Evolutionary conservation across 2,329 filamentous ascomycete genomes (phyloP).

Genomic region (Hypoxylon sp.): DNA sequence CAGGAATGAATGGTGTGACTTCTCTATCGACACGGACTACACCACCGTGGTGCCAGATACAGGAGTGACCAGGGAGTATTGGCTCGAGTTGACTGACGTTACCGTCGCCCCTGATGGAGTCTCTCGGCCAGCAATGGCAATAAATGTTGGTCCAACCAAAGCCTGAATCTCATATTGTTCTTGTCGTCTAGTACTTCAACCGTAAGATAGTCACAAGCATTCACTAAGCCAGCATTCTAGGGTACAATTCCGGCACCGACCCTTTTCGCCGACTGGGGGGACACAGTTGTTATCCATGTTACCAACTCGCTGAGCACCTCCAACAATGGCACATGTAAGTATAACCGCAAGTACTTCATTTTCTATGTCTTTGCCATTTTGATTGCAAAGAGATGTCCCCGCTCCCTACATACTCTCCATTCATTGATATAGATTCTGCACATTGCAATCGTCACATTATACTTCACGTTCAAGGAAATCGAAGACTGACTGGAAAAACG

Average conservation of each 20-base stretch:
- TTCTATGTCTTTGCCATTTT: background rate
- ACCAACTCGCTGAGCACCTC: constrained; percentile 63
- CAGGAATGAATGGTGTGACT: constrained; percentile 58
- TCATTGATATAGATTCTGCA: background rate
- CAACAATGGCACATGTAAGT: constrained; percentile 69
- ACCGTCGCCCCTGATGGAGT: constrained; percentile 59
- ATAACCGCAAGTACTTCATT: background rate
- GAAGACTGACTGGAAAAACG: constrained; percentile 16
- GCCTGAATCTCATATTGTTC: background rate
- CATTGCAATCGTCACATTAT: background rate
- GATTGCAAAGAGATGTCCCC: background rate
- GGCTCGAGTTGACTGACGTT: constrained; percentile 54
- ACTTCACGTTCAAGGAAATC: background rate
- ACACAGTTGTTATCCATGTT: constrained; percentile 66
- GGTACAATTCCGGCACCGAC: constrained; percentile 51
- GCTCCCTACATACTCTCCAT: background rate
- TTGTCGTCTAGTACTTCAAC: background rate
- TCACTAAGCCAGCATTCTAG: constrained; percentile 31
- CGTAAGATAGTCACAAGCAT: background rate
- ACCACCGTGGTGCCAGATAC: constrained; percentile 55
- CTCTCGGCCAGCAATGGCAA: constrained; percentile 54
- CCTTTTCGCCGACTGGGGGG: constrained; percentile 65
- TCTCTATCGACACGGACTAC: constrained; percentile 59
- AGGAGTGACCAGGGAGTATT: constrained; percentile 60
- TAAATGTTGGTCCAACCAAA: constrained; percentile 54